Evolutionary conservation across 192 early-diverging fungal genomes (phyloP).

Genomic region (Allomyces macrogynus): DNA sequence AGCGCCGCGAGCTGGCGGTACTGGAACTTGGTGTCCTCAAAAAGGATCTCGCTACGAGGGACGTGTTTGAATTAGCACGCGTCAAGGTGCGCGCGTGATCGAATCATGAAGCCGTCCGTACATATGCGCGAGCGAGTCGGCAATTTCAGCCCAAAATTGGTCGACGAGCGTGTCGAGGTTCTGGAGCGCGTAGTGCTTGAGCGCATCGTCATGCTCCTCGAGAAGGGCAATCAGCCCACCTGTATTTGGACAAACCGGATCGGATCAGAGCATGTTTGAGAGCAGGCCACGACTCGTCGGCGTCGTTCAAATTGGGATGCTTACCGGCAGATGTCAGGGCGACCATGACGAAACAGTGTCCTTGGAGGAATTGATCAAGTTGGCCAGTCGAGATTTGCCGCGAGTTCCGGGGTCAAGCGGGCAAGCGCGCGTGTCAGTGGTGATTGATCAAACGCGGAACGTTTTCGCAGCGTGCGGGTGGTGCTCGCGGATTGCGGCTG

Average conservation of each 20-base stretch:
- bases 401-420: no score
- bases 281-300: no score
- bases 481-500: no score
- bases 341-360: not conserved
- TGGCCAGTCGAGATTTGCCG: no score
- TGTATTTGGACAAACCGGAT: slow-evolving; percentile 3
- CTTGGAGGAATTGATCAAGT: no score
- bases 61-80: not conserved
- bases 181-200: slow-evolving; percentile 79
- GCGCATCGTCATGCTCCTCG: slow-evolving; percentile 74
- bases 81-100: not conserved
- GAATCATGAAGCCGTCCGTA: slow-evolving; percentile 15
- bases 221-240: slow-evolving; percentile 85
- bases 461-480: no score
- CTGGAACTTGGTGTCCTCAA: slow-evolving; percentile 71
- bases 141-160: slow-evolving; percentile 96
- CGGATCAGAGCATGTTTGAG: no score
- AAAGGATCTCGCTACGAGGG: slow-evolving; percentile 67
- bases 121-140: slow-evolving; percentile 79
- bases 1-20: slow-evolving; percentile 78
- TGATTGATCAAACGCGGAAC: no score
- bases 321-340: not conserved
- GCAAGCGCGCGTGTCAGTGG: no score
- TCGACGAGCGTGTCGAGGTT: slow-evolving; percentile 78
- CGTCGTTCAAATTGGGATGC: no score